Evolutionary conservation across 2,329 filamentous ascomycete species (phyloP).

Genomic region (Coniochaeta sp.): DNA sequence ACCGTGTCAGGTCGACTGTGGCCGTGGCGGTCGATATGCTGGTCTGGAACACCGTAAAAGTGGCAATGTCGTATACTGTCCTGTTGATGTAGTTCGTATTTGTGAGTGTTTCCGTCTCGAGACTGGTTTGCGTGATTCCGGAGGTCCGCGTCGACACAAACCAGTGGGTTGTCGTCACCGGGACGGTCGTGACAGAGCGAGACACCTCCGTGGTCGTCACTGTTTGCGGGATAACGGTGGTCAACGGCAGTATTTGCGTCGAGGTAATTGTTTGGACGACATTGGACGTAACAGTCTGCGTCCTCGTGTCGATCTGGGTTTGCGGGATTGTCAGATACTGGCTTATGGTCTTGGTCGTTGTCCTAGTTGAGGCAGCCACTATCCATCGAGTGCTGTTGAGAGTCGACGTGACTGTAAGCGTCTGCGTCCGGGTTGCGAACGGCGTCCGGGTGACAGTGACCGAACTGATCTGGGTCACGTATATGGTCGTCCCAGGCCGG

Average conservation of each 20-base stretch:
- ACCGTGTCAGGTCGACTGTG: not conserved
- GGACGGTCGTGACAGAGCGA: not conserved
- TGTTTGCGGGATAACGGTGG: too few species aligned
- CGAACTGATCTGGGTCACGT: not conserved
- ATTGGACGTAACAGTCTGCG: not conserved
- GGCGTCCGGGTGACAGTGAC: not conserved
- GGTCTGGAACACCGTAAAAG: not conserved
- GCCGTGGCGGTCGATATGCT: not conserved
- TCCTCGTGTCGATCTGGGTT: not conserved
- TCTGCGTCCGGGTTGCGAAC: not conserved
- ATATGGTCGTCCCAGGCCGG: not conserved
- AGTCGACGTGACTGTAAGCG: not conserved
- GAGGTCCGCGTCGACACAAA: not conserved
- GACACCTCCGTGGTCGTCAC: not conserved
- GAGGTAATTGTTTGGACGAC: not conserved
- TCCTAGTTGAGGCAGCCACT: not conserved
- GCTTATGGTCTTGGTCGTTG: not conserved
- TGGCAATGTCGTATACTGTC: not conserved
- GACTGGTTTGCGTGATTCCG: slow-evolving; percentile 3
- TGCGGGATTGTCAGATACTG: not conserved
- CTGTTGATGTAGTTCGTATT: not conserved
- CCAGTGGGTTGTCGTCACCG: not conserved
- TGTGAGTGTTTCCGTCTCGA: not conserved
- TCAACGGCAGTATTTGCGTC: not conserved
- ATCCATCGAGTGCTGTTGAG: not conserved